These are phyloP conservation scores for Botrytis galanthina DNA, from an alignment of 2,329 filamentous ascomycete genomes.

Conservation along the genomic window DNA sequence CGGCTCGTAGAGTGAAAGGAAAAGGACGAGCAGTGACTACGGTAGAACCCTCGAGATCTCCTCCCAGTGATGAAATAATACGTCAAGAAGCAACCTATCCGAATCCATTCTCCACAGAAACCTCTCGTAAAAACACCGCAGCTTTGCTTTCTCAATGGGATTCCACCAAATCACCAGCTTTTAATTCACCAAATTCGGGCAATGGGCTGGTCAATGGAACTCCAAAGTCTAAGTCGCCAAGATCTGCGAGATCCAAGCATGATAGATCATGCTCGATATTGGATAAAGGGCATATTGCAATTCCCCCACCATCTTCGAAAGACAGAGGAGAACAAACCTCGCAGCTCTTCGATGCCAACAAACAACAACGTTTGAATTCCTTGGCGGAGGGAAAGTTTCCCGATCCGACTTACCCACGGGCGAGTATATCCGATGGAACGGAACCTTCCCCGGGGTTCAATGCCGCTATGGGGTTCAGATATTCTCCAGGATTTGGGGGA, in stretches of 20 bases:
- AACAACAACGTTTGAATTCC: conserved; percentile 3
- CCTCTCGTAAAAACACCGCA: conserved; percentile 10
- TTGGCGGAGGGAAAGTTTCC: conserved; percentile 8
- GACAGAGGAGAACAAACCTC: conserved; percentile 14
- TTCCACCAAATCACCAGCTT: neutral
- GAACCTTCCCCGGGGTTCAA: conserved; percentile 9
- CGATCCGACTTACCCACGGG: conserved; percentile 16
- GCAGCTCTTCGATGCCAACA: conserved; percentile 5
- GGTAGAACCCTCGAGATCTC: neutral
- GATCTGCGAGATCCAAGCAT: conserved; percentile 4
- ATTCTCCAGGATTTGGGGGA: conserved; percentile 19
- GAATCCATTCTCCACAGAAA: conserved; percentile 14
- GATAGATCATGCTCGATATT: neutral
- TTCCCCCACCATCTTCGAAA: conserved; percentile 7
- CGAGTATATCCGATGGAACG: conserved; percentile 4
- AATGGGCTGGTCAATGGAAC: neutral
- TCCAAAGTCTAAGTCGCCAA: neutral
- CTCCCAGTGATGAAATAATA: conserved; percentile 3
- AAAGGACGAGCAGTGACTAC: neutral
- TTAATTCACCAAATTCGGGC: neutral
- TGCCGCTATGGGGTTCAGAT: conserved; percentile 13
- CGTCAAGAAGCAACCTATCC: conserved; percentile 19
- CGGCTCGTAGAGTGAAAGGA: neutral
- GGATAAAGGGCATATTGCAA: neutral
- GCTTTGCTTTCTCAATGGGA: conserved; percentile 10